phyloP scores from a whole-genome alignment of 1,139 yeast genomes.

The Geotrichum siamense region DNA sequence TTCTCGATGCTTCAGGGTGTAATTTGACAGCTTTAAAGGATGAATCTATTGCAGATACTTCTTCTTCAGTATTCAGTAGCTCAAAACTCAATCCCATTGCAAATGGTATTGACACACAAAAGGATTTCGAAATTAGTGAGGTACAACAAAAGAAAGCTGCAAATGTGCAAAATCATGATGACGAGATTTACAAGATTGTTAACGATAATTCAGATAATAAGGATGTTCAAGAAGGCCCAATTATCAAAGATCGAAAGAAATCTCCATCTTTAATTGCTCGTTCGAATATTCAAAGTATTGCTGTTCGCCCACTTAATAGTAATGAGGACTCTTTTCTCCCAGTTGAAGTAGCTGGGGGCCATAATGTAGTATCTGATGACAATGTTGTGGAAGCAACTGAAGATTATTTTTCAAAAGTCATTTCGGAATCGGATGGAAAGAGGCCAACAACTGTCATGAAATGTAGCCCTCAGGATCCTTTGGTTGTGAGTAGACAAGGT shows the following conservation, averaged over 20 bases:
- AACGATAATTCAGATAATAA: background rate
- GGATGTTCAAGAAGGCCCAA: too few relatives aligned
- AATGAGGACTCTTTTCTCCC: background rate
- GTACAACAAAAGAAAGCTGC: conserved; percentile 1
- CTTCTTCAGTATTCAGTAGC: too few relatives aligned
- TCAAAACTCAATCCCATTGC: too few relatives aligned
- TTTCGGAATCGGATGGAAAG: background rate
- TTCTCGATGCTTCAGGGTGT: conserved; percentile 48
- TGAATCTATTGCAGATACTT: background rate
- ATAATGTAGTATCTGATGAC: too few relatives aligned
- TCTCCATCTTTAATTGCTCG: background rate
- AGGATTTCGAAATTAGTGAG: background rate
- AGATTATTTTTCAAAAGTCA: too few relatives aligned
- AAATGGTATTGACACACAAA: too few relatives aligned
- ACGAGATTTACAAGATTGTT: conserved; percentile 1
- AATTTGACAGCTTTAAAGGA: conserved; percentile 19
- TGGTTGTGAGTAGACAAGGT: conserved; percentile 3
- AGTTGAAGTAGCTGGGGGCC: too few relatives aligned
- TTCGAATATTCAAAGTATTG: background rate
- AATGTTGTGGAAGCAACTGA: too few relatives aligned
- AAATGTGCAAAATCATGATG: conserved; percentile 4
- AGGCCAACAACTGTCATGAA: background rate
- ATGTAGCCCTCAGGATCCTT: conserved; percentile 1
- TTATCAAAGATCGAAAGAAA: too few relatives aligned
- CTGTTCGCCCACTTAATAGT: background rate